phyloP scores from a whole-genome alignment of 345 rosid species.

The Cochlearia excelsa region DNA sequence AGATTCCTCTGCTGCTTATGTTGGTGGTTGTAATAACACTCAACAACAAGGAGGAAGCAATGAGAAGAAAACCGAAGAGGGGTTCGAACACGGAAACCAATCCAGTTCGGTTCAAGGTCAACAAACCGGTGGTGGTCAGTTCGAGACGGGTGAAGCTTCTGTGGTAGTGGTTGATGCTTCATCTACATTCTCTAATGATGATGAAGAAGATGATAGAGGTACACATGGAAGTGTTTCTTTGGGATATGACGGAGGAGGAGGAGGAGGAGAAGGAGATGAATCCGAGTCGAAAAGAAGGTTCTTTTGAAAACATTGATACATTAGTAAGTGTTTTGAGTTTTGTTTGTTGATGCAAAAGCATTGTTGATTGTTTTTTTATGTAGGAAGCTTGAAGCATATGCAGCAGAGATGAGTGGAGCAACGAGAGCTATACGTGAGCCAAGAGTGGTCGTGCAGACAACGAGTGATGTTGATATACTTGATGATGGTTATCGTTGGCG shows the following conservation, averaged over 20 bases:
- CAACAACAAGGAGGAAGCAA: slow-evolving; percentile 33
- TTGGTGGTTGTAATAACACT: slow-evolving; percentile 45
- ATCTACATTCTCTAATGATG: slow-evolving; percentile 68
- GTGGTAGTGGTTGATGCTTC: slow-evolving; percentile 54
- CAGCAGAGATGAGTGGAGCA: slow-evolving; percentile 87
- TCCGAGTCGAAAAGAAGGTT: slow-evolving; percentile 93
- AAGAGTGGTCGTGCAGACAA: slow-evolving; percentile 96
- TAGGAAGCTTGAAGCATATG: slow-evolving; percentile 81
- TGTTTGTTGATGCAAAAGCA: slow-evolving; percentile 17
- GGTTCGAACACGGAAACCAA: slow-evolving; percentile 54
- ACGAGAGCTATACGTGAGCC: slow-evolving; percentile 94
- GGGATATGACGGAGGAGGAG: slow-evolving; percentile 56
- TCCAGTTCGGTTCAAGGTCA: slow-evolving; percentile 45
- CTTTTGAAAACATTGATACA: neutral
- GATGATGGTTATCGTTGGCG: slow-evolving; percentile 99
- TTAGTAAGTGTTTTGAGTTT: neutral
- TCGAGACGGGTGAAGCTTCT: slow-evolving; percentile 57
- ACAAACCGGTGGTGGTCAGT: slow-evolving; percentile 38
- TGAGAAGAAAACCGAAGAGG: slow-evolving; percentile 60
- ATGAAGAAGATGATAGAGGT: slow-evolving; percentile 74
- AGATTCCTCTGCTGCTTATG: slow-evolving; percentile 25
- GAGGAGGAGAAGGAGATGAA: slow-evolving; percentile 75
- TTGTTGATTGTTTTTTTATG: neutral
- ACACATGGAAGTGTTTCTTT: slow-evolving; percentile 64
- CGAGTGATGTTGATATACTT: slow-evolving; percentile 92